Base-by-base conservation (phyloP, 495 filamentous ascomycete genomes). In the Daldinia loculata region DNA sequence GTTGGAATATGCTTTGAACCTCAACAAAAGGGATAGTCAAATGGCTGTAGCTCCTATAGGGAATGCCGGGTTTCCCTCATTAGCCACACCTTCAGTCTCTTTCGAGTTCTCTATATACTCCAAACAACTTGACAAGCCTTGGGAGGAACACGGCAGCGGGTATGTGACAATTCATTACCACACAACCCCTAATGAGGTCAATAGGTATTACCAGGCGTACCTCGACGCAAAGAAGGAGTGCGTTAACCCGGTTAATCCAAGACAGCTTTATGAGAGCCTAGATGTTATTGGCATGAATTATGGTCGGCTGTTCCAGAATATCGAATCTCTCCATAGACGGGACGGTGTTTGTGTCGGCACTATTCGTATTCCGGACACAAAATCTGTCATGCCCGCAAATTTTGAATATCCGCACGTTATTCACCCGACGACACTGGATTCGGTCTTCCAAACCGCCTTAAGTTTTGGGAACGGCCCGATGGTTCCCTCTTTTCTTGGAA, bases 281-380 rank as follows among this genome's bases (percentile, higher is more conserved):
- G 81, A 84, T 30, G 57, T 65, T 24, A 61, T 79, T 17, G 78
- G 78, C 1, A 72, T 88, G 39, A 71, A 80, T 9, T 88, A 86
- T 63, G 86, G 86, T 0, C 79, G 80, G 0, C 52, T 78, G 1
- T 89, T 89, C 72, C 80, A 75, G 24, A 79, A 79, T 55, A 67
- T 79, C 11, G 22, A 22, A 2, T 68, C 66, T 15, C 61, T 75
- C 43, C 34, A 39, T 29, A 72, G 19, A 34, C 15, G 63, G 27
- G 67, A 60, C 17, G 48, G 63, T 39, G 2, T 43, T n/a, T 75
- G 57, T 39, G 59, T 60, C 17, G 61, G 71, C 29, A 50, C 43
- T 5, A 59, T 80, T 24, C 55, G 56, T 8, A 69, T 83, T 41
- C 81, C 82, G 3, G 78, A 85, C 59, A 82, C 79, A 0, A 75